Percentiles rank a stretch among this genome's conserved stretches.
Evolutionary conservation across 31 red algal species (phyloP).

Genomic region (Bonnemaisonia californica): DNA sequence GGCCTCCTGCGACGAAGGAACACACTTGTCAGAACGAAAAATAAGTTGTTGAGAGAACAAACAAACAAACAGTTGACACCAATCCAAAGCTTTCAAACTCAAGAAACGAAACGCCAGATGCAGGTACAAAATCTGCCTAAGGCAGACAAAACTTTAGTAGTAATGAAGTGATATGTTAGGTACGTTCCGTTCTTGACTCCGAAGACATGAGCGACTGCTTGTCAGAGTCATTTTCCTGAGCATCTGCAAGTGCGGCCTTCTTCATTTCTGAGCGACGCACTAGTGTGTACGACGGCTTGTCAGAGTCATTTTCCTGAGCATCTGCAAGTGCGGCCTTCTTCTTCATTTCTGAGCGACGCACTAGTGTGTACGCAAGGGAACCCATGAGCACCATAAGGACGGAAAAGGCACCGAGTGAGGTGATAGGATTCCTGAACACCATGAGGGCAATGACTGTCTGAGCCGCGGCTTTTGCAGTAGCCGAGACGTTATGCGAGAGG

Average conservation of each 20-base stretch:
- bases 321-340: slow-evolving; percentile 51
- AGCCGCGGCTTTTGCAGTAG: slow-evolving; percentile 93
- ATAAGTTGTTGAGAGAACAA: too few species aligned
- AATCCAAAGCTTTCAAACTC: not conserved
- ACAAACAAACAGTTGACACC: too few species aligned
- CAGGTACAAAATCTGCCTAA: not conserved
- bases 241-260: slow-evolving; percentile 33
- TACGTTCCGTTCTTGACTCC: too few species aligned
- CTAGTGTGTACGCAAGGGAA: slow-evolving; percentile 84
- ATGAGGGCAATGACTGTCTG: slow-evolving; percentile 91
- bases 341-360: slow-evolving; percentile 85
- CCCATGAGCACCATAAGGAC: slow-evolving; percentile 80
- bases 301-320: slow-evolving; percentile 13
- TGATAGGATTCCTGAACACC: slow-evolving; percentile 88
- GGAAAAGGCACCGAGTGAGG: slow-evolving; percentile 72
- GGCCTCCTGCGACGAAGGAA: too few species aligned
- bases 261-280: slow-evolving; percentile 87
- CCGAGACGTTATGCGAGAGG: slow-evolving; percentile 93
- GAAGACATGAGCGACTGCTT: slow-evolving; percentile 34
- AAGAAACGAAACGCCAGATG: not conserved
- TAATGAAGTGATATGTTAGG: too few species aligned
- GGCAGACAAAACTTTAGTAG: too few species aligned
- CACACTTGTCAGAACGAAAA: too few species aligned
- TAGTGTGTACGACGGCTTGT: slow-evolving; percentile 87
- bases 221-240: slow-evolving; percentile 10